Evolutionary conservation across 2,329 filamentous ascomycete genomes (phyloP).

Genomic region (Rhynchosporium graminicola): DNA sequence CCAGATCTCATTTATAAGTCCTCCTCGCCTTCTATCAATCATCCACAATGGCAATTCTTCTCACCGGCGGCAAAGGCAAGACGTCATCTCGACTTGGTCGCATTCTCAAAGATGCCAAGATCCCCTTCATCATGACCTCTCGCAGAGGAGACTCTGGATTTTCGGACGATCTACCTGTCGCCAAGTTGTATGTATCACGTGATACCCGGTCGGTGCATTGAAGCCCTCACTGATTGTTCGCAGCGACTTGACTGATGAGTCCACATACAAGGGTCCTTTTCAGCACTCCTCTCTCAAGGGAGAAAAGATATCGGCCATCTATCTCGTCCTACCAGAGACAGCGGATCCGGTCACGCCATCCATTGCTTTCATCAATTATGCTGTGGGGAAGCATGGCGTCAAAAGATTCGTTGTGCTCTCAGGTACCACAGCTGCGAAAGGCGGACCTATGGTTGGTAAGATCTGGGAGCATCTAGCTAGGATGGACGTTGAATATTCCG

Average conservation of each 20-base stretch:
- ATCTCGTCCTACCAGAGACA: conserved; percentile 43
- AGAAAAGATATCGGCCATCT: conserved; percentile 42
- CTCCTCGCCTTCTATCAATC: not conserved
- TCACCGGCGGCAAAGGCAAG: conserved; percentile 49
- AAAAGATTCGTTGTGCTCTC: conserved; percentile 48
- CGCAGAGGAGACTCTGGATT: conserved; percentile 31
- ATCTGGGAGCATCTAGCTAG: conserved; percentile 45
- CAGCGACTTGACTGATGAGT: conserved; percentile 46
- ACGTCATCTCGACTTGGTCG: conserved; percentile 43
- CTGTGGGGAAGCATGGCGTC: conserved; percentile 40
- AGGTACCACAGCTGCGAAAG: conserved; percentile 35
- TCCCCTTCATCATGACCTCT: conserved; percentile 44
- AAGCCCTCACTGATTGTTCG: not conserved
- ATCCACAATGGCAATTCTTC: conserved; percentile 39
- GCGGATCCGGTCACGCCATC: conserved; percentile 40
- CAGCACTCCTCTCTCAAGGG: conserved; percentile 24
- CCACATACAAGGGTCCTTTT: conserved; percentile 45
- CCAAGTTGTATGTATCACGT: conserved; percentile 33
- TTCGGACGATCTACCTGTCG: conserved; percentile 23
- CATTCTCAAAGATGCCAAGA: conserved; percentile 37
- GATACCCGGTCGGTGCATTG: not conserved
- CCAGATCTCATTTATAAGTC: too few species aligned
- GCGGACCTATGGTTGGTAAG: conserved; percentile 37
- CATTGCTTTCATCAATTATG: conserved; percentile 46
- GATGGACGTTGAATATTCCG: conserved; percentile 45